phyloP scores from a whole-genome alignment of 768 basidiomycete species.

The Filobasidium floriforme region DNA sequence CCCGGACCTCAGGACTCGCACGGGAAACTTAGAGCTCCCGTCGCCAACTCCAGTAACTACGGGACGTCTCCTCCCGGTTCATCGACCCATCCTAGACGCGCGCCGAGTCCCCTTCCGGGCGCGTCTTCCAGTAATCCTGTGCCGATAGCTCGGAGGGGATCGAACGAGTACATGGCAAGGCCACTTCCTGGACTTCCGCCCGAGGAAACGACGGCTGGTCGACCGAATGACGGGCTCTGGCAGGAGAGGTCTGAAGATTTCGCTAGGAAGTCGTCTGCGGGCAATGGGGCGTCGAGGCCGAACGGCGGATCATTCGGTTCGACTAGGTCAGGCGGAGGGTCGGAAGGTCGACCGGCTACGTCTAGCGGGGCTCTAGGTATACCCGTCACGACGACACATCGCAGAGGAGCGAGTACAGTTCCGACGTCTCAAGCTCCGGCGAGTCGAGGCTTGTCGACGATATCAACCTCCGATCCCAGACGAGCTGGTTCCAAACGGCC shows the following conservation, averaged over 20 bases:
- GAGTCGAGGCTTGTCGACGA: not conserved
- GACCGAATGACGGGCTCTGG: not conserved
- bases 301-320: not conserved
- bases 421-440: not conserved
- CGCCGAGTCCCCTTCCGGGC: conserved; percentile 11
- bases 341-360: not conserved
- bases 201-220: not conserved
- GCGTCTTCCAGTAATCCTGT: not conserved
- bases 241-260: not conserved
- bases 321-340: not conserved
- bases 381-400: not conserved
- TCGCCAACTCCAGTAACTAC: not conserved
- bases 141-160: not conserved
- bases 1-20: not conserved
- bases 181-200: conserved; percentile 18
- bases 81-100: conserved; percentile 1
- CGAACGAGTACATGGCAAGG: conserved; percentile 19
- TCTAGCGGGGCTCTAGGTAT: conserved; percentile 2
- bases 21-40: not conserved
- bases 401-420: not conserved
- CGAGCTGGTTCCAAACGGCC: not conserved
- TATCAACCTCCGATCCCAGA: not conserved
- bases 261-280: not conserved
- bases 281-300: not conserved
- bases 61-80: not conserved